Percentiles rank a stretch among this genome's conserved stretches.
These are phyloP conservation scores for Solanum pinnatisectum DNA, from an alignment of 257 asterid species.

Conservation along the genomic window DNA sequence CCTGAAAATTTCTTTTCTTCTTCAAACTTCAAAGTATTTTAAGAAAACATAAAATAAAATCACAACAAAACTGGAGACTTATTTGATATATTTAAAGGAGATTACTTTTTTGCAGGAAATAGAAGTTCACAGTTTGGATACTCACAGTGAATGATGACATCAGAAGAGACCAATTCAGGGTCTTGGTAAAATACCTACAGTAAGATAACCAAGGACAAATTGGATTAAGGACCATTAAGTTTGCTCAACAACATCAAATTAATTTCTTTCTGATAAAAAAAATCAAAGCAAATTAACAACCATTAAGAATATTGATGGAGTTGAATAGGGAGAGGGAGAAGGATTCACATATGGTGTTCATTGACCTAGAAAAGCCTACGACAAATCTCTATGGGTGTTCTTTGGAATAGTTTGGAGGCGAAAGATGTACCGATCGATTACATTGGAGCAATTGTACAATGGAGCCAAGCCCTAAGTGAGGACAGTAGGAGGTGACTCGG, in stretches of 20 bases:
- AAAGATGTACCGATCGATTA: background rate
- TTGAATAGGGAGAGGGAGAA: background rate
- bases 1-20: background rate
- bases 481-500: background rate
- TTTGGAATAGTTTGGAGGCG: background rate
- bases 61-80: background rate
- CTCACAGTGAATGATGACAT: slow-evolving; percentile 80
- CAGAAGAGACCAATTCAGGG: slow-evolving; percentile 83
- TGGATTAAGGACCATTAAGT: background rate
- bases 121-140: background rate
- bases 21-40: background rate
- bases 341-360: background rate
- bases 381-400: background rate
- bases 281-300: background rate
- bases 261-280: background rate
- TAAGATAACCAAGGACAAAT: background rate
- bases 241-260: background rate
- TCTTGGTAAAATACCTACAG: slow-evolving; percentile 34
- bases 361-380: background rate
- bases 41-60: background rate
- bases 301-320: background rate
- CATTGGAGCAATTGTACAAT: background rate
- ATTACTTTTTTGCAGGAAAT: background rate
- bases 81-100: background rate
- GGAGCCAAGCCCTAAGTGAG: background rate